These are phyloP conservation scores for Monilinia fructicola DNA, from an alignment of 2,329 filamentous ascomycete genomes.

Conservation along the genomic window DNA sequence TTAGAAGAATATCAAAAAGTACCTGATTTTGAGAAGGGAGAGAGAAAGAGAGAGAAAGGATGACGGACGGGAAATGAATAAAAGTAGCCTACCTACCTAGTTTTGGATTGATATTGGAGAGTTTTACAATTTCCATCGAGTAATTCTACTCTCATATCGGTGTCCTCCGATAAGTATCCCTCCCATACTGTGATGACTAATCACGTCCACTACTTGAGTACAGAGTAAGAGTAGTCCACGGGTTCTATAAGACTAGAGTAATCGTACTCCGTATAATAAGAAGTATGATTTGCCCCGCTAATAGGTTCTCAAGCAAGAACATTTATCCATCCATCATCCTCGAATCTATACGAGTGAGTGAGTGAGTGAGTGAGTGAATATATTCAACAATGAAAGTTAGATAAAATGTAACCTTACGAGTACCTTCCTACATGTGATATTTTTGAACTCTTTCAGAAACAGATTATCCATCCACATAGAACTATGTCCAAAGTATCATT, in stretches of 20 bases:
- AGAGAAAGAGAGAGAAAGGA: neutral
- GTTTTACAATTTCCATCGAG: conserved; percentile 34
- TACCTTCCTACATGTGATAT: too few species aligned
- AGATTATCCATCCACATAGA: too few species aligned
- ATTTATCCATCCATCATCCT: neutral
- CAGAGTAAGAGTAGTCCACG: too few species aligned
- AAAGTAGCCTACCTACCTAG: neutral
- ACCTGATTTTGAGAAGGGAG: neutral
- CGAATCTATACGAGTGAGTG: too few species aligned
- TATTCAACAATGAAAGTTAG: too few species aligned
- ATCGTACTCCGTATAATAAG: too few species aligned
- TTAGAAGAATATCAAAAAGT: neutral
- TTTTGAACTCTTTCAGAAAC: too few species aligned
- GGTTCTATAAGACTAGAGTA: too few species aligned
- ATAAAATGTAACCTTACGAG: too few species aligned
- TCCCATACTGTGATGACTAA: neutral
- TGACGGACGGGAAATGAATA: neutral
- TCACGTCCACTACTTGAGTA: too few species aligned
- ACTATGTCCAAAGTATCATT: too few species aligned
- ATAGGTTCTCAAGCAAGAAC: neutral
- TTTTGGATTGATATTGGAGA: neutral
- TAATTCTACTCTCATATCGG: conserved; percentile 28
- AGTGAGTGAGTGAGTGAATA: too few species aligned
- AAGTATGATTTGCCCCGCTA: conserved; percentile 25
- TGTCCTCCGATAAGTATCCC: conserved; percentile 26